phyloP scores from a whole-genome alignment of 345 rosid genomes.

The Tarenaya hassleriana region DNA sequence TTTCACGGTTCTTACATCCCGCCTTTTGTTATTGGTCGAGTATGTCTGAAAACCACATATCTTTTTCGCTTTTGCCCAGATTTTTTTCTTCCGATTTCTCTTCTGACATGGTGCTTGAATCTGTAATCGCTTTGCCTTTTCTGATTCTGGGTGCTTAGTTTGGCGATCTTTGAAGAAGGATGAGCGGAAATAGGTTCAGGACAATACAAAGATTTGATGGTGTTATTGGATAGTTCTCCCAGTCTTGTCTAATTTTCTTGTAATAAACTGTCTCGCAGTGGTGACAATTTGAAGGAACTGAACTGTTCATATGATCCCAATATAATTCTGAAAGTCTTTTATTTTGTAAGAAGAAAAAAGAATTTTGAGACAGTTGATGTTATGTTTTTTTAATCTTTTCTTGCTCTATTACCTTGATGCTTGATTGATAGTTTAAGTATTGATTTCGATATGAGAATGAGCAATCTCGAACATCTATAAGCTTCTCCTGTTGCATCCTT shows the following conservation, averaged over 20 bases:
- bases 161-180: not conserved
- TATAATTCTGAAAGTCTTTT: too few species aligned
- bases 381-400: too few species aligned
- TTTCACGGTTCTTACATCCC: constrained; percentile 24
- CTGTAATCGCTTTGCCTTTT: not conserved
- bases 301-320: not conserved
- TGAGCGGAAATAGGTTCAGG: not conserved
- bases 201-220: not conserved
- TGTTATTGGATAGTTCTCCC: not conserved
- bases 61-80: not conserved
- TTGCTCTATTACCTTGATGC: too few species aligned
- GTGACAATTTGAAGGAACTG: not conserved
- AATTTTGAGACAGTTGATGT: too few species aligned
- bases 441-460: too few species aligned
- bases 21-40: constrained; percentile 39
- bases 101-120: not conserved
- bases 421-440: too few species aligned
- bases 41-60: constrained; percentile 6
- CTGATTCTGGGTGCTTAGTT: not conserved
- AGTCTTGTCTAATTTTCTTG: too few species aligned
- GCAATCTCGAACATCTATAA: too few species aligned
- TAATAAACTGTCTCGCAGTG: too few species aligned
- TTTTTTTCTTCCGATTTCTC: not conserved
- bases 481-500: too few species aligned
- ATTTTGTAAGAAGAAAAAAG: too few species aligned